These are phyloP conservation scores for Orbilia oligospora DNA, from an alignment of 2,329 filamentous ascomycete genomes.

Conservation along the genomic window DNA sequence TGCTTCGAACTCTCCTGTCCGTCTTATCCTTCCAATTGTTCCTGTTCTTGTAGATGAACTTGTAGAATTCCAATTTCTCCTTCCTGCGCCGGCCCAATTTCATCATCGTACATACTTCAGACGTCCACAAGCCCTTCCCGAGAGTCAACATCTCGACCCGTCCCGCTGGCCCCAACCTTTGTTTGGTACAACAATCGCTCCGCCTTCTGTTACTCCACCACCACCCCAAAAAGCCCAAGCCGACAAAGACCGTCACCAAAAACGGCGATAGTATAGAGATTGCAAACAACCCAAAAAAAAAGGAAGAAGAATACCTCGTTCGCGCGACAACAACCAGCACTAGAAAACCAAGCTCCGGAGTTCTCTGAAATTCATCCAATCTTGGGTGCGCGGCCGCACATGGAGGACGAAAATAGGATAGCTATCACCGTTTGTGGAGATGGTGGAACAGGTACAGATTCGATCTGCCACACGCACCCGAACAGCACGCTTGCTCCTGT, in stretches of 20 bases:
- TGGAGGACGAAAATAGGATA: slow-evolving; percentile 69
- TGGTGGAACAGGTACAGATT: slow-evolving; percentile 73
- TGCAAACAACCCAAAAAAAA: too few species aligned
- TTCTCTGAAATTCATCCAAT: slow-evolving; percentile 24
- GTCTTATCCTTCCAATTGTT: slow-evolving; percentile 41
- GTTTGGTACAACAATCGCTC: slow-evolving; percentile 29
- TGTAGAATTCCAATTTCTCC: slow-evolving; percentile 28
- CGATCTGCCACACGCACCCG: slow-evolving; percentile 15
- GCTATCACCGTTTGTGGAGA: slow-evolving; percentile 86
- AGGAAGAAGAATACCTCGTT: slow-evolving; percentile 20
- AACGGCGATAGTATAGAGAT: slow-evolving; percentile 41
- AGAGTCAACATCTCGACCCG: slow-evolving; percentile 1
- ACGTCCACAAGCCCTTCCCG: slow-evolving; percentile 34
- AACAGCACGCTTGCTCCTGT: slow-evolving; percentile 16
- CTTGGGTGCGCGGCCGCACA: slow-evolving; percentile 43
- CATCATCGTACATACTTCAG: slow-evolving; percentile 32
- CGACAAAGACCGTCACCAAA: slow-evolving; percentile 45
- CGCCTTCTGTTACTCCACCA: slow-evolving; percentile 42
- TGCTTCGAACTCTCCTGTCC: slow-evolving; percentile 32
- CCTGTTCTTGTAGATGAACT: slow-evolving; percentile 40
- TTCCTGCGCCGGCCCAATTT: slow-evolving; percentile 42
- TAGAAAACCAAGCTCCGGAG: slow-evolving; percentile 1
- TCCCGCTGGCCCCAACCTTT: slow-evolving; percentile 23
- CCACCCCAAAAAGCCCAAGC: slow-evolving; percentile 12
- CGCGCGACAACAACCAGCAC: slow-evolving; percentile 11